Conservation (phyloP, 257 asterid species). For the Salvia miltiorrhiza region DNA sequence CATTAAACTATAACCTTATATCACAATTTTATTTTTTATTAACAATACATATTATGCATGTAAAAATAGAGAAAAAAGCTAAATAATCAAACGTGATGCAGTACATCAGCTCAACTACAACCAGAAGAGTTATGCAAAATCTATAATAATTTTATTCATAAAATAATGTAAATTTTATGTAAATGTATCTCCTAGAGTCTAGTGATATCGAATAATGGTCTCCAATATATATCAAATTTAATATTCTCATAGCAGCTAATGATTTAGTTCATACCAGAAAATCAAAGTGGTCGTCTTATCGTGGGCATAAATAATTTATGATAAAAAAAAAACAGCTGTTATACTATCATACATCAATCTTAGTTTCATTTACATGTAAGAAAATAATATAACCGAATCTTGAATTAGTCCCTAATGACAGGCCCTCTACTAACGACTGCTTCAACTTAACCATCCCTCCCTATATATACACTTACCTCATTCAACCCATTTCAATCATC, state of each 20-base stretch:
- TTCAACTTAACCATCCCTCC: neutral
- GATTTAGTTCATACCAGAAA: slow-evolving; percentile 10
- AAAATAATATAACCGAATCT: slow-evolving; percentile 16
- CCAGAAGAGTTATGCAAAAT: too few species aligned
- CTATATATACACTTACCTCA: slow-evolving; percentile 33
- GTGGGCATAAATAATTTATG: neutral
- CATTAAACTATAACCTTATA: too few species aligned
- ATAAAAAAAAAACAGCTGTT: slow-evolving; percentile 39
- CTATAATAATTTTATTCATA: neutral
- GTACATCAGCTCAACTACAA: neutral
- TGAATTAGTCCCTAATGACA: slow-evolving; percentile 34
- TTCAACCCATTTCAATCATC: slow-evolving; percentile 24
- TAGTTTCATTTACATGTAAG: slow-evolving; percentile 5
- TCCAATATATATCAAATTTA: neutral
- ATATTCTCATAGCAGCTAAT: slow-evolving; percentile 26
- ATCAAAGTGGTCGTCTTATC: slow-evolving; percentile 20
- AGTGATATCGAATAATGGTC: neutral
- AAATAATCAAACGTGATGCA: too few species aligned
- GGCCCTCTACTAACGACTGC: slow-evolving; percentile 35
- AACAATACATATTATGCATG: too few species aligned
- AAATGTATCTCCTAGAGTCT: neutral
- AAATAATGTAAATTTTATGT: neutral
- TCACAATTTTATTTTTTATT: too few species aligned
- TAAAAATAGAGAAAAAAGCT: too few species aligned
- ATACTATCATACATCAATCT: neutral